phyloP scores from a whole-genome alignment of 2,329 filamentous ascomycete genomes.

The Biscogniauxia mediterranea region DNA sequence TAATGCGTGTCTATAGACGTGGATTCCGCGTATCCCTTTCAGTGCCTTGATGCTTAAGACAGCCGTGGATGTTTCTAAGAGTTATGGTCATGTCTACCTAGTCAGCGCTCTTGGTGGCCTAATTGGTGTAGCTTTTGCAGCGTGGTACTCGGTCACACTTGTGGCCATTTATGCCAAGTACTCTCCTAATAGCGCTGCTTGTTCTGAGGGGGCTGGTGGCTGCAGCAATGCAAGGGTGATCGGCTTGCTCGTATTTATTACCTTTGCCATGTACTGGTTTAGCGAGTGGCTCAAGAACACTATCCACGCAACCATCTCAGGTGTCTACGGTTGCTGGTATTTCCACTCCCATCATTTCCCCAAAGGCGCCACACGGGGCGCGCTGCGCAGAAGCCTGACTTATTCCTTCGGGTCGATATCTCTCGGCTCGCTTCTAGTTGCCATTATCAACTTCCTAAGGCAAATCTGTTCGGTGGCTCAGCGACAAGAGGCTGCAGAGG shows the following conservation, averaged over 20 bases:
- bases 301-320: constrained; percentile 82
- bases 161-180: constrained; percentile 85
- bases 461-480: constrained; percentile 80
- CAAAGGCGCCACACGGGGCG: constrained; percentile 76
- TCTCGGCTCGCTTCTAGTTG: constrained; percentile 80
- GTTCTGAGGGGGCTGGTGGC: constrained; percentile 51
- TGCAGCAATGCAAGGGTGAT: constrained; percentile 79
- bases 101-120: constrained; percentile 83
- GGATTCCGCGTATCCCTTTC: constrained; percentile 89
- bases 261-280: constrained; percentile 78
- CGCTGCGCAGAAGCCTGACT: constrained; percentile 76
- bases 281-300: constrained; percentile 90
- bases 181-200: constrained; percentile 60
- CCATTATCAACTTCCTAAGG: constrained; percentile 80
- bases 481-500: constrained; percentile 60
- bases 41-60: constrained; percentile 87
- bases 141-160: constrained; percentile 83
- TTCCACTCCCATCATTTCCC: constrained; percentile 72
- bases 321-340: constrained; percentile 92
- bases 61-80: constrained; percentile 79
- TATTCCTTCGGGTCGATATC: constrained; percentile 92
- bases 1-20: constrained; percentile 45
- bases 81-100: constrained; percentile 80
- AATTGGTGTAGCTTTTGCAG: constrained; percentile 70
- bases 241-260: constrained; percentile 80